Base-by-base conservation (phyloP, 768 basidiomycete genomes). In the Russula griseocarnosa region DNA sequence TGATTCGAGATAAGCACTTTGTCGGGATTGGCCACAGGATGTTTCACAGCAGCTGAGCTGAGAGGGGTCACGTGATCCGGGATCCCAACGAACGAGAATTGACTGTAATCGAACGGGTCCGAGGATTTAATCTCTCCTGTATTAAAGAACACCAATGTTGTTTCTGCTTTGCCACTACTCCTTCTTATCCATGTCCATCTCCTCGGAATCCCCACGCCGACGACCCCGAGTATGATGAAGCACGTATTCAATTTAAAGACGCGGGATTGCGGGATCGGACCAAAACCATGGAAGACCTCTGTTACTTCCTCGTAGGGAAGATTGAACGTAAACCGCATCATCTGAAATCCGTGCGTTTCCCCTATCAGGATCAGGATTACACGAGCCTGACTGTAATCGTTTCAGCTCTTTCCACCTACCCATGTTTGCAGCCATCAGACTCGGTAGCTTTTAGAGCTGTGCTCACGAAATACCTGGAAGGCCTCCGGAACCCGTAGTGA, bases 161-260 rank as follows among this genome's bases (percentile, higher is more conserved):
- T 38, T 26, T 47, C 68, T 82, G 0, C 81, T 7, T 63, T 74
- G 18, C 70, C 78, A n/a, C 74, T 84, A 13, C 69, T 84, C 16
- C 73, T 85, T 14, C 75, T 84, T 10, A 71, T 84, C 9, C 82
- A 84, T 64, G 76, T 84, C 8, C 80, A 83, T 63, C 79, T 84
- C 14, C 74, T 85, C 20, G 74, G 79, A 60, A 81, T 69, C 81
- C 81, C 0, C 69, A 77, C 20, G 77, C 76, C 0, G 79, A 82
- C 63, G 76, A 77, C 18, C 71, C 79, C 5, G 79, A 80, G 71
- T 84, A 82, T 66, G 79, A 82, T 68, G 77, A 79, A 79, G 60
- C 72, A 79, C 59, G 66, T 83, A 11, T 83, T 84, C 70, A 74
- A 81, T 63, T 63, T 78, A 16, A 75, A 71, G 28, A 70, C 71